Conservation (phyloP, 805 yeast genomes). For the Cyberlindnera maritima region DNA sequence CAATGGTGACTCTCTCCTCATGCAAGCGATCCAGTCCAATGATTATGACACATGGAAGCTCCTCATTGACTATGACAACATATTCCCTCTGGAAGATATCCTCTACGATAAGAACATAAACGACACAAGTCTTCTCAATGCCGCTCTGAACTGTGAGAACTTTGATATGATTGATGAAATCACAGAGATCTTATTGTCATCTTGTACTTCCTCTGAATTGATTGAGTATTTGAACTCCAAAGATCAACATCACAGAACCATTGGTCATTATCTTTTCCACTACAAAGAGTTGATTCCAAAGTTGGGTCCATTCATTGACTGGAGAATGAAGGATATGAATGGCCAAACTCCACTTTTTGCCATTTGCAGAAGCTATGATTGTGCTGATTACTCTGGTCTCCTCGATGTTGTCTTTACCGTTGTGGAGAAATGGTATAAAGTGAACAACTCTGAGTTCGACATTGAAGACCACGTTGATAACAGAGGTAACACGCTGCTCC, state of each 20-base stretch:
- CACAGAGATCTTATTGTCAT: slow-evolving; percentile 39
- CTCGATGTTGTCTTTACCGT: slow-evolving; percentile 44
- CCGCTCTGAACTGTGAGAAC: slow-evolving; percentile 58
- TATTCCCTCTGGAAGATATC: slow-evolving; percentile 65
- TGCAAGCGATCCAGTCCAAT: slow-evolving; percentile 53
- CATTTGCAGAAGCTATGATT: slow-evolving; percentile 78
- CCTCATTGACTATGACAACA: slow-evolving; percentile 40
- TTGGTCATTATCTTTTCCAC: slow-evolving; percentile 74
- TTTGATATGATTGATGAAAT: slow-evolving; percentile 45
- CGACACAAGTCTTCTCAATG: slow-evolving; percentile 55
- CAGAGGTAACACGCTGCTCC: slow-evolving; percentile 75
- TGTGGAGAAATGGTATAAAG: slow-evolving; percentile 42
- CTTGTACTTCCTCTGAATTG: slow-evolving; percentile 46
- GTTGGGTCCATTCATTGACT: slow-evolving; percentile 61
- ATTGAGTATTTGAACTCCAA: slow-evolving; percentile 42
- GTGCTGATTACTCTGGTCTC: slow-evolving; percentile 52
- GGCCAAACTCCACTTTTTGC: slow-evolving; percentile 79
- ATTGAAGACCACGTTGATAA: slow-evolving; percentile 66
- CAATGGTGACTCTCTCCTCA: slow-evolving; percentile 70
- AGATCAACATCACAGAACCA: slow-evolving; percentile 55
- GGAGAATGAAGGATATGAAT: slow-evolving; percentile 63
- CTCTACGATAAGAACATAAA: slow-evolving; percentile 56
- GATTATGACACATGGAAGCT: slow-evolving; percentile 47
- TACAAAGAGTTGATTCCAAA: slow-evolving; percentile 46
- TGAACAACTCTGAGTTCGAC: slow-evolving; percentile 33